Evolutionary conservation across 2,329 filamentous ascomycete genomes (phyloP).

Genomic region (Plectosphaerella plurivora): DNA sequence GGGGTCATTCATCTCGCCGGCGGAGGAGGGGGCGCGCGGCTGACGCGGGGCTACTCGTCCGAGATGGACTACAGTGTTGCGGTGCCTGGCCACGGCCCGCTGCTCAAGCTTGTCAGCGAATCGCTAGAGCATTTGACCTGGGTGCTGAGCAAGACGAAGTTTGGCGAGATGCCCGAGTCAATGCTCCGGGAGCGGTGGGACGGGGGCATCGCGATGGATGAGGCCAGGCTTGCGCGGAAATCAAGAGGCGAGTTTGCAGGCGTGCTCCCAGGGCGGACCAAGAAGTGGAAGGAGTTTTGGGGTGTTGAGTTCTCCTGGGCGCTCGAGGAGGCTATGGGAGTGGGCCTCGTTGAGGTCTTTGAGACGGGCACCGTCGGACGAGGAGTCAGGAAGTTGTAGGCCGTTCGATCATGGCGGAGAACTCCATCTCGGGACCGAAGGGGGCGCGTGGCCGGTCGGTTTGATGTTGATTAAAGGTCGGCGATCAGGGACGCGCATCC

Average conservation of each 20-base stretch:
- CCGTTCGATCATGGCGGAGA: no score
- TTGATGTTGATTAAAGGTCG: background rate
- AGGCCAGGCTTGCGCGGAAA: slow-evolving; percentile 42
- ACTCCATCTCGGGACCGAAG: no score
- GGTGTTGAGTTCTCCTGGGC: slow-evolving; percentile 70
- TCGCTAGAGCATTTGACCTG: slow-evolving; percentile 58
- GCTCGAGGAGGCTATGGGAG: slow-evolving; percentile 64
- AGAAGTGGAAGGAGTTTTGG: slow-evolving; percentile 67
- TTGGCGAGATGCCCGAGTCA: slow-evolving; percentile 58
- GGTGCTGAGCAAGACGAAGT: slow-evolving; percentile 54
- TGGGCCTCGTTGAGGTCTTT: slow-evolving; percentile 69
- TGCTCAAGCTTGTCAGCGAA: slow-evolving; percentile 59
- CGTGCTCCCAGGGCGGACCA: slow-evolving; percentile 56
- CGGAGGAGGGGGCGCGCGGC: slow-evolving; percentile 30
- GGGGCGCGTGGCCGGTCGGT: background rate
- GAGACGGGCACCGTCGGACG: slow-evolving; percentile 70
- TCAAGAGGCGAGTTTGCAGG: slow-evolving; percentile 52
- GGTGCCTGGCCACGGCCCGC: slow-evolving; percentile 62
- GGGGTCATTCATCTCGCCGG: slow-evolving; percentile 61
- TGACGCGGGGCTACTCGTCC: slow-evolving; percentile 19
- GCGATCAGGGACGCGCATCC: background rate
- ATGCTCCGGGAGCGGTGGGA: slow-evolving; percentile 67
- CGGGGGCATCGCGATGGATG: slow-evolving; percentile 51
- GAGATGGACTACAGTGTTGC: slow-evolving; percentile 47
- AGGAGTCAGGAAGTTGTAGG: slow-evolving; percentile 47